Evolutionary conservation across 2,329 filamentous ascomycete genomes (phyloP), one percentile per base, ranked within the genome.

Genomic region (Lizonia empirigonia): DNA sequence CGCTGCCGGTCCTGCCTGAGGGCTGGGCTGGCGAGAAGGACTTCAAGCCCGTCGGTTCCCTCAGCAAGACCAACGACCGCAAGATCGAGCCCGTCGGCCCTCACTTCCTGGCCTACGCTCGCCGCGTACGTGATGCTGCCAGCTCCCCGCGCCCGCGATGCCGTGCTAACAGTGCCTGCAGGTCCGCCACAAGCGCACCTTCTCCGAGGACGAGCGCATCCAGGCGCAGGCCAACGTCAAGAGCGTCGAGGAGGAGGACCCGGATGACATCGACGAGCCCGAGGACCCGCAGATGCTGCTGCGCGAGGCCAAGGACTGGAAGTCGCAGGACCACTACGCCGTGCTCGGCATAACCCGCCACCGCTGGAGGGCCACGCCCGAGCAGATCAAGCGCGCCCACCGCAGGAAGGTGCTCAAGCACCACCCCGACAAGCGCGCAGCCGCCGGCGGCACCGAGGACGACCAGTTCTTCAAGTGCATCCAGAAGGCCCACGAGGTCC

Each of bases 391-490:
- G 84, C 90, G 90, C 67, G 94, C 95, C 63, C 93, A 99, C 81
- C 91, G 94, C 80, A 97, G 96, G 86, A 99, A 99, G 88, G 94
- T 99, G 61, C 88, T 99, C 62, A 93, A 91, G 80, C 94, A 99
- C 77, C 94, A 99, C 77, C 94, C 94, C 56, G 94, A 99, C 77
- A 99, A 99, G 87, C 96, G 95, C 81, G 94, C 95, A 13, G 94
- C 94, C 22, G 84, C 87, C 38, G 94, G 94, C 56, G 84, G 85
- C 67, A 84, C 85, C 64, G 92, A 97, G 69, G 93, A 97, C 77
- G 94, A 99, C 76, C 90, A 89, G 75, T 99, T 99, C 83, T 99
- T 99, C 88, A 99, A 99, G 84, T 99, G 95, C 78, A 99, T 99
- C 76, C 95, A 99, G 76, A 97, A 97, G 78, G 94, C 94, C 50